Evolutionary conservation across 2,329 filamentous ascomycete species (phyloP).

Genomic region (Seiridium unicorne): DNA sequence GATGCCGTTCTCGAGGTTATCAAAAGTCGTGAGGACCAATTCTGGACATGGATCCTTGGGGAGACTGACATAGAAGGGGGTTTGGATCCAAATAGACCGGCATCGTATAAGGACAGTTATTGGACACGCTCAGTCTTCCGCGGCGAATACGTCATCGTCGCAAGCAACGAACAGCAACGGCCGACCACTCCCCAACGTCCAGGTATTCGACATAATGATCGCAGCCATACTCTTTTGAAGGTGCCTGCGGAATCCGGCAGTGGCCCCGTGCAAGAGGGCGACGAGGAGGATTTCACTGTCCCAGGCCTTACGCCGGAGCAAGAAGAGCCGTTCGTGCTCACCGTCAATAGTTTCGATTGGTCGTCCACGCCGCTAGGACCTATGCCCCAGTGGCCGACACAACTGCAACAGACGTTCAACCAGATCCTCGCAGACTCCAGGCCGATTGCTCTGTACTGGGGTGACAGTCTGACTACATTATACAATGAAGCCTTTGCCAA

Average conservation of each 20-base stretch:
- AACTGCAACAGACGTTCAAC: conserved; percentile 43
- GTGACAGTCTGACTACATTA: conserved; percentile 58
- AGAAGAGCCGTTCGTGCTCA: conserved; percentile 35
- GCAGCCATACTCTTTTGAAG: conserved; percentile 11
- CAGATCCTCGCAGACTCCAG: conserved; percentile 42
- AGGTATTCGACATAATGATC: conserved; percentile 11
- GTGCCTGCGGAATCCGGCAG: conserved; percentile 3
- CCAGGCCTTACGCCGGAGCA: conserved; percentile 33
- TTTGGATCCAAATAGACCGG: conserved; percentile 11
- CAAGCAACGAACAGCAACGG: conserved; percentile 35
- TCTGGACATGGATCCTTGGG: conserved; percentile 38
- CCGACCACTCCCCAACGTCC: conserved; percentile 10
- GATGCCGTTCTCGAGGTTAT: conserved; percentile 28
- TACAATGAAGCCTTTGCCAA: conserved; percentile 72
- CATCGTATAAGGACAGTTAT: conserved; percentile 25
- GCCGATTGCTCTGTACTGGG: conserved; percentile 64
- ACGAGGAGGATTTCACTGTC: conserved; percentile 24
- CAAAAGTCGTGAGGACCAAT: conserved; percentile 28
- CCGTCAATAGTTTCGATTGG: conserved; percentile 45
- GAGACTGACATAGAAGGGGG: conserved; percentile 4
- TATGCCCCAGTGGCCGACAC: conserved; percentile 43
- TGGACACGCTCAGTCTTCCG: conserved; percentile 37
- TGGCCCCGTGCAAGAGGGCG: not conserved
- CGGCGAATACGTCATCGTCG: conserved; percentile 35
- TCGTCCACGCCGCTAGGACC: conserved; percentile 43